Percentiles rank a stretch among this genome's conserved stretches.
phyloP scores from a whole-genome alignment of 2,329 filamentous ascomycete genomes.

The Sarocladium strictum region DNA sequence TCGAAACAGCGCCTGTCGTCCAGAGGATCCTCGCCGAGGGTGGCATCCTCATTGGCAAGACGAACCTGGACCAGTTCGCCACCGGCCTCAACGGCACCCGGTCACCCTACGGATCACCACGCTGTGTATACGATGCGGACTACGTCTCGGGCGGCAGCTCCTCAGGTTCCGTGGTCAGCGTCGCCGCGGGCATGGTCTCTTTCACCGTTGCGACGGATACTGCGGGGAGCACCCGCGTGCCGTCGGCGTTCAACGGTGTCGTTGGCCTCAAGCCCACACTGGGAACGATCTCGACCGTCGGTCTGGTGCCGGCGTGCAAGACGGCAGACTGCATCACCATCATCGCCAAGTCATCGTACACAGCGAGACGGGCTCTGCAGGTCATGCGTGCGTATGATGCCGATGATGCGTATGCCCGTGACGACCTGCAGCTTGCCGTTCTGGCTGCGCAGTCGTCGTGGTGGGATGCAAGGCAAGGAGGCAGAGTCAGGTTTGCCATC shows the following conservation, averaged over 20 bases:
- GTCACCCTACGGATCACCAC: slow-evolving; percentile 45
- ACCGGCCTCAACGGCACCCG: slow-evolving; percentile 55
- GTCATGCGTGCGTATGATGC: slow-evolving; percentile 37
- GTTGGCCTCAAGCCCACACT: slow-evolving; percentile 45
- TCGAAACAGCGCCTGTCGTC: slow-evolving; percentile 40
- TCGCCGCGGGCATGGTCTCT: slow-evolving; percentile 45
- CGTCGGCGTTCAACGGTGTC: slow-evolving; percentile 47
- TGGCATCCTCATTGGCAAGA: slow-evolving; percentile 51
- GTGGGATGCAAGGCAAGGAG: background rate
- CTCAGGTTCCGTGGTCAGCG: slow-evolving; percentile 48
- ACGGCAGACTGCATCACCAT: slow-evolving; percentile 48
- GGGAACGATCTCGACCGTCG: slow-evolving; percentile 39
- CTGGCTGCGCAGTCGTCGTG: slow-evolving; percentile 39
- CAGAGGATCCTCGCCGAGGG: slow-evolving; percentile 42
- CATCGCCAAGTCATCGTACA: slow-evolving; percentile 36
- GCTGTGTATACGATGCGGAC: slow-evolving; percentile 28
- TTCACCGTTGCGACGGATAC: slow-evolving; percentile 54
- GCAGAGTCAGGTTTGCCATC: slow-evolving; percentile 25
- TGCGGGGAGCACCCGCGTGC: slow-evolving; percentile 41
- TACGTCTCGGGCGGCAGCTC: slow-evolving; percentile 44
- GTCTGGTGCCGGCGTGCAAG: slow-evolving; percentile 45
- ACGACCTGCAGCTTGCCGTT: slow-evolving; percentile 22
- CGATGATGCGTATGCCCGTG: slow-evolving; percentile 43
- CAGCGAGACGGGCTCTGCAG: slow-evolving; percentile 42
- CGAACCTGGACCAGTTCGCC: slow-evolving; percentile 51